Evolutionary conservation across 257 asterid species (phyloP).

Genomic region (Gentiana dahurica): DNA sequence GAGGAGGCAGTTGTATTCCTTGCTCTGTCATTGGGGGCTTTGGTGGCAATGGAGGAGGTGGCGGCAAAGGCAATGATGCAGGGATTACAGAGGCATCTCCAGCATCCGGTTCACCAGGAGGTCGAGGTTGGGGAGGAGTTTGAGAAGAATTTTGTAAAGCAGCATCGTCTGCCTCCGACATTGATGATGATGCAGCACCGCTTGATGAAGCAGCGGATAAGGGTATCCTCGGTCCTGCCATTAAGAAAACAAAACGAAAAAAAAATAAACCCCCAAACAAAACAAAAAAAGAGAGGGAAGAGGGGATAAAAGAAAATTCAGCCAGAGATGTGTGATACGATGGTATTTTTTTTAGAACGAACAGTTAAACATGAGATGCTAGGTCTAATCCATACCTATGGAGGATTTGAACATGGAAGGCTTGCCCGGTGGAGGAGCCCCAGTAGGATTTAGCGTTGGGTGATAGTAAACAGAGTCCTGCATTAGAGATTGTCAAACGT

Average conservation of each 20-base stretch:
- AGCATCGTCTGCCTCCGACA: conserved; percentile 48
- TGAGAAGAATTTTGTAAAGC: conserved; percentile 45
- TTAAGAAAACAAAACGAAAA: conserved; percentile 4
- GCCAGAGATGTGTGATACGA: no score
- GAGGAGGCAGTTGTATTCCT: conserved; percentile 21
- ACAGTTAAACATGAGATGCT: no score
- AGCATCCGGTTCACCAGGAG: conserved; percentile 40
- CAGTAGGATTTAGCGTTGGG: conserved; percentile 96
- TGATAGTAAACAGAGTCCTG: conserved; percentile 98
- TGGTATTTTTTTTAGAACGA: no score
- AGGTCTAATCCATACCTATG: conserved; percentile 37
- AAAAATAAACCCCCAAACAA: neutral
- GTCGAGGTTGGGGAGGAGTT: conserved; percentile 79
- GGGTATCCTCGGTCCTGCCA: conserved; percentile 84
- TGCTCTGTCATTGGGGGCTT: conserved; percentile 40
- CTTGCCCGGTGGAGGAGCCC: conserved; percentile 99
- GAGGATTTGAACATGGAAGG: conserved; percentile 97
- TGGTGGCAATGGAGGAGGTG: conserved; percentile 91
- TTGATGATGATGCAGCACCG: conserved; percentile 63
- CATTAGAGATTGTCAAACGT: conserved; percentile 13
- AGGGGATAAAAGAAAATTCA: no score
- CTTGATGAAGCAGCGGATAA: conserved; percentile 61
- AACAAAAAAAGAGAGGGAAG: neutral
- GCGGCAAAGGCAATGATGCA: conserved; percentile 67
- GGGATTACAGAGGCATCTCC: conserved; percentile 47